Base-by-base conservation (phyloP, 768 basidiomycete genomes). In the Russula ochroleuca region DNA sequence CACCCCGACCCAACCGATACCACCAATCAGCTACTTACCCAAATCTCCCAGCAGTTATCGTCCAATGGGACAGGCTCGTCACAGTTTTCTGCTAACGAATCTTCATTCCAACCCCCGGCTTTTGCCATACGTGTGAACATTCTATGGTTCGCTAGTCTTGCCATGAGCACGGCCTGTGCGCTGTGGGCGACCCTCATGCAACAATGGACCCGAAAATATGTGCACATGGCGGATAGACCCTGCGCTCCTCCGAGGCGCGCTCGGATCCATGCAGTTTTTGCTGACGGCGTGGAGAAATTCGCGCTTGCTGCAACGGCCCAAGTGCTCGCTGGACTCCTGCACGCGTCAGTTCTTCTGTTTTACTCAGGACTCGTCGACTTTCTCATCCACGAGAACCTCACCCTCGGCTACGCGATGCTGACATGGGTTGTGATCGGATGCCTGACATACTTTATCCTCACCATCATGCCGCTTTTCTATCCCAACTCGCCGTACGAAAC, bases 181-280 rank as follows among this genome's bases (percentile, higher is more conserved):
- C 51, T 67, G 52, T 52, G 48, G 48, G 67, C 67, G 11, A 65
- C 66, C 17, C 53, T 67, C 25, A 60, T 64, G 41, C 62, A 67
- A 28, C 62, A 64, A 33, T 67, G 65, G 65, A 54, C 65, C 4
- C 57, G 65, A 19, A 57, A 55, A 35, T 65, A 58, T 31, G 25
- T 61, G 48, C 63, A 61, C 11, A 45, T 60, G 5, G 53, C 56
- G 8, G 59, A 62, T 19, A 50, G 67, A 33, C 64, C 49, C 8
- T 58, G 56, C 17, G 17, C 41, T 23, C 64, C 55, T 14, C 51
- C 51, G 11, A 56, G 65, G 47, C 64, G 67, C 8, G 64, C 67
- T 5, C 59, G 59, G 19, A 62, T 67, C 40, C 51, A 60, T 35
- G 48, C 64, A 13, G 58, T 58, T 56, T 61, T 67, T 21, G 51